Conservation (phyloP, 768 basidiomycete species). For the Panaeolus papilionaceus region DNA sequence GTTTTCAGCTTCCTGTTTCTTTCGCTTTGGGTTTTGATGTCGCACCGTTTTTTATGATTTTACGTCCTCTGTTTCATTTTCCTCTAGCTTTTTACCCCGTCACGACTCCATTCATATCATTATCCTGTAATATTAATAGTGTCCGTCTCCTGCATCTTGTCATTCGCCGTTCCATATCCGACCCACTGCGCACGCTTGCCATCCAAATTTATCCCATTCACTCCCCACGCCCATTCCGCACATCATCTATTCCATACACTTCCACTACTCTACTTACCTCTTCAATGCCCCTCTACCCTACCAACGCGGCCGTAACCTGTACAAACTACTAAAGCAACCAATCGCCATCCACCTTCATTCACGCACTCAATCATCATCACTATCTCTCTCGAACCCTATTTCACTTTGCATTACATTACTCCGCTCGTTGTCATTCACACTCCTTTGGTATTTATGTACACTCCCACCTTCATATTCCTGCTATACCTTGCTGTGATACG, state of each 20-base stretch:
- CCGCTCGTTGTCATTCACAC: neutral
- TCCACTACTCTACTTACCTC: neutral
- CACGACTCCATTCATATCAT: constrained; percentile 9
- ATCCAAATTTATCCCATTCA: neutral
- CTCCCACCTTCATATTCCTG: constrained; percentile 11
- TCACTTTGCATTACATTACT: neutral
- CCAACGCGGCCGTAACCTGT: neutral
- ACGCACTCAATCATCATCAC: neutral
- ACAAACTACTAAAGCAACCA: constrained; percentile 2
- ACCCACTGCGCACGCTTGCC: constrained; percentile 7
- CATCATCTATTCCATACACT: neutral
- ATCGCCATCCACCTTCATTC: neutral
- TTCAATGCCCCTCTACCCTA: constrained; percentile 8
- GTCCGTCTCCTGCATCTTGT: neutral
- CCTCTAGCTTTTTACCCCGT: constrained; percentile 5
- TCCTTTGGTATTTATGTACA: constrained; percentile 11
- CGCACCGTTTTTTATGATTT: neutral
- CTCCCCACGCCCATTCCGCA: constrained; percentile 1
- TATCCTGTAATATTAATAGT: constrained; percentile 14
- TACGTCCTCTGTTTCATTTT: constrained; percentile 3
- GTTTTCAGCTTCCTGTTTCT: neutral
- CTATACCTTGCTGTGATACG: neutral
- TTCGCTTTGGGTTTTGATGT: neutral
- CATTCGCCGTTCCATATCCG: neutral
- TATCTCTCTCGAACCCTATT: neutral